Conservation (phyloP, 2,329 filamentous ascomycete genomes). For the Truncatella angustata region DNA sequence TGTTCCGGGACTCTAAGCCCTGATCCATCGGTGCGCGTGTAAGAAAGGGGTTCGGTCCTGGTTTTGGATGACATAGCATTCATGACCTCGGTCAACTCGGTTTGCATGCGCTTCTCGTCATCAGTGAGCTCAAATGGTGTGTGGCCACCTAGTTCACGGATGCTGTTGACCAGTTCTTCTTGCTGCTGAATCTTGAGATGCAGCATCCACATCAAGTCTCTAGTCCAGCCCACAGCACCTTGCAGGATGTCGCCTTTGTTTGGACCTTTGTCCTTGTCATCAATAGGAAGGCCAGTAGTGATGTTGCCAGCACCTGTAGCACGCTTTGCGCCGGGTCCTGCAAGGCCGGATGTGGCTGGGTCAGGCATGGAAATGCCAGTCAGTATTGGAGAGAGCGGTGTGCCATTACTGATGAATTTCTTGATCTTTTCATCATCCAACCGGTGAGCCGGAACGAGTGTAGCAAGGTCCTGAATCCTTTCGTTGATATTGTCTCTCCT, state of each 20-base stretch:
- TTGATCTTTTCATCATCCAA: constrained; percentile 96
- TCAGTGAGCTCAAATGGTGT: constrained; percentile 84
- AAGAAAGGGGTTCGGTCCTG: constrained; percentile 75
- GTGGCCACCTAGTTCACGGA: constrained; percentile 68
- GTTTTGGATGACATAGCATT: not conserved
- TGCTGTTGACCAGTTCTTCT: constrained; percentile 76
- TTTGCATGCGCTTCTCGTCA: constrained; percentile 93
- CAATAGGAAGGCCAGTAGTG: constrained; percentile 85
- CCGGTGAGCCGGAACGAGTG: constrained; percentile 86
- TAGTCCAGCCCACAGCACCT: constrained; percentile 93
- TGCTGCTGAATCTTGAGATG: constrained; percentile 87
- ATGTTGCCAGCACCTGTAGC: constrained; percentile 80
- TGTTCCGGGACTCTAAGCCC: constrained; percentile 89
- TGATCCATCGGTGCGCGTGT: constrained; percentile 78
- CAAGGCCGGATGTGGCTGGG: constrained; percentile 81
- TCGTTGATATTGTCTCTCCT: constrained; percentile 98
- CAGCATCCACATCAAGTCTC: constrained; percentile 96
- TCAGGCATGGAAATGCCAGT: constrained; percentile 67
- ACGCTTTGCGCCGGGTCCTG: constrained; percentile 78
- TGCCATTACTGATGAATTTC: constrained; percentile 91
- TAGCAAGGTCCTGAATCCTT: constrained; percentile 92
- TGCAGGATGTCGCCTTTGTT: constrained; percentile 99
- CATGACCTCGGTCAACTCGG: constrained; percentile 84
- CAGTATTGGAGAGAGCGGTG: constrained; percentile 80
- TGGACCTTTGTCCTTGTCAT: constrained; percentile 97